A percentile compares a stretch with the other conserved stretches of the same genome.
These are phyloP conservation scores for Amorphotheca resinae DNA, from an alignment of 495 filamentous ascomycete species.

Conservation along the genomic window DNA sequence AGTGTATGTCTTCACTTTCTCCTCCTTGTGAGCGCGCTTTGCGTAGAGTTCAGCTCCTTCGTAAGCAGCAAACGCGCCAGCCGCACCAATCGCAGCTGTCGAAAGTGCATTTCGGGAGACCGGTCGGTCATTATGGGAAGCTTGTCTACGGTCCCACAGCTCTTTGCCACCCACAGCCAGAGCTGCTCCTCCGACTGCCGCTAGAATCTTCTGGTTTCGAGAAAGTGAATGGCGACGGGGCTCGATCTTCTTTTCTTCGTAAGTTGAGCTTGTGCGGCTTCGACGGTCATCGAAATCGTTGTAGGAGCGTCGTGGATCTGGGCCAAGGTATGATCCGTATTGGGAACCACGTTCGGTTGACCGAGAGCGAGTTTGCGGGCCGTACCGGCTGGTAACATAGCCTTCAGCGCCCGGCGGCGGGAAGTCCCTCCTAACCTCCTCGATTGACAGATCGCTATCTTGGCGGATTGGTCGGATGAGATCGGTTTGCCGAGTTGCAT, in stretches of 20 bases:
- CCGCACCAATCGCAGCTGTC: slow-evolving; percentile 41
- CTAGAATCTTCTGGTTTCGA: slow-evolving; percentile 47
- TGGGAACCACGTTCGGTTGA: slow-evolving; percentile 35
- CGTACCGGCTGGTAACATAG: slow-evolving; percentile 24
- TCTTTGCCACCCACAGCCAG: slow-evolving; percentile 43
- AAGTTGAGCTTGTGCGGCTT: slow-evolving; percentile 25
- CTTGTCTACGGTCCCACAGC: slow-evolving; percentile 40
- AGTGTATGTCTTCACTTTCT: slow-evolving; percentile 32
- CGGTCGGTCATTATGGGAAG: slow-evolving; percentile 26
- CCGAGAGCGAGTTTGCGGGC: slow-evolving; percentile 31
- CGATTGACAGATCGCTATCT: slow-evolving; percentile 49
- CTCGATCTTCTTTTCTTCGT: slow-evolving; percentile 31
- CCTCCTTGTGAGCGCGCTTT: slow-evolving; percentile 30
- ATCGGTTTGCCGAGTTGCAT: slow-evolving; percentile 30
- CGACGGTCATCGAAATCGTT: slow-evolving; percentile 35
- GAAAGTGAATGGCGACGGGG: slow-evolving; percentile 35
- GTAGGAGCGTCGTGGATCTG: too few species aligned
- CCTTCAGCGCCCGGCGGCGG: slow-evolving; percentile 42
- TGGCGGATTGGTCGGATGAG: slow-evolving; percentile 39
- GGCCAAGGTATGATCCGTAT: slow-evolving; percentile 27
- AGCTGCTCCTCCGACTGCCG: slow-evolving; percentile 38
- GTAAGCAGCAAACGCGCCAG: slow-evolving; percentile 41
- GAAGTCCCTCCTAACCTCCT: slow-evolving; percentile 57
- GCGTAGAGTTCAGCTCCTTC: slow-evolving; percentile 38
- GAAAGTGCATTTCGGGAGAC: slow-evolving; percentile 35